Conservation (phyloP, 257 asterid species). For the Scutellaria minor region DNA sequence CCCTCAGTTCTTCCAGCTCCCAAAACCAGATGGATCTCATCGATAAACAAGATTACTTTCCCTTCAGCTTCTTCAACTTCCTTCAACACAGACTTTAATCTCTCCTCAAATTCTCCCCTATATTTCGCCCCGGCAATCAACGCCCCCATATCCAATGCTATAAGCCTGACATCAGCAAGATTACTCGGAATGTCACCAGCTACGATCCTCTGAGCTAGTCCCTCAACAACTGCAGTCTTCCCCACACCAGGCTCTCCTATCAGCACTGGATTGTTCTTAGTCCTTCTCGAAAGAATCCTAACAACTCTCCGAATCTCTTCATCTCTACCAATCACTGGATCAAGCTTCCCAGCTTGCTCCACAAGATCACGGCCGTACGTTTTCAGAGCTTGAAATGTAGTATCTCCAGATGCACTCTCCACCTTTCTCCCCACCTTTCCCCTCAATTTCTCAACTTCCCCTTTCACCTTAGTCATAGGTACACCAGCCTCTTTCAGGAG, state of each 20-base stretch:
- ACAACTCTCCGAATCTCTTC: slow-evolving; percentile 71
- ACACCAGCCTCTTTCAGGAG: slow-evolving; percentile 65
- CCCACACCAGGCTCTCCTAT: slow-evolving; percentile 84
- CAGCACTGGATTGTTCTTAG: slow-evolving; percentile 73
- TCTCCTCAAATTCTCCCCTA: slow-evolving; percentile 78
- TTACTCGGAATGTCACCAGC: slow-evolving; percentile 67
- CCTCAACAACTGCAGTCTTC: slow-evolving; percentile 76
- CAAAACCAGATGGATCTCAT: slow-evolving; percentile 68
- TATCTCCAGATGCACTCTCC: slow-evolving; percentile 76
- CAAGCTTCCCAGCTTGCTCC: slow-evolving; percentile 76
- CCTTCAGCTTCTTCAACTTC: slow-evolving; percentile 84
- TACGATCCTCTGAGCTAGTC: slow-evolving; percentile 73
- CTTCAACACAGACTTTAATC: slow-evolving; percentile 67
- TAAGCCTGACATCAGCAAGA: slow-evolving; percentile 72
- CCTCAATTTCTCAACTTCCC: slow-evolving; percentile 64
- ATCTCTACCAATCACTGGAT: slow-evolving; percentile 74
- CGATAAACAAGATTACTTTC: slow-evolving; percentile 67
- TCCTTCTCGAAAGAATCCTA: slow-evolving; percentile 67
- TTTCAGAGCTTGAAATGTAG: slow-evolving; percentile 59
- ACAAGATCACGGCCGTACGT: slow-evolving; percentile 77
- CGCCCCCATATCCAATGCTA: slow-evolving; percentile 80
- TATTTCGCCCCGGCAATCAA: slow-evolving; percentile 75
- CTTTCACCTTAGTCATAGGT: slow-evolving; percentile 47
- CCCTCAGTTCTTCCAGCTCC: slow-evolving; percentile 82
- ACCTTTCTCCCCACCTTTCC: slow-evolving; percentile 70